Evolutionary conservation across 2,329 filamentous ascomycete genomes (phyloP), one percentile per base, ranked within the genome.

Genomic region (Escovopsis sp.): DNA sequence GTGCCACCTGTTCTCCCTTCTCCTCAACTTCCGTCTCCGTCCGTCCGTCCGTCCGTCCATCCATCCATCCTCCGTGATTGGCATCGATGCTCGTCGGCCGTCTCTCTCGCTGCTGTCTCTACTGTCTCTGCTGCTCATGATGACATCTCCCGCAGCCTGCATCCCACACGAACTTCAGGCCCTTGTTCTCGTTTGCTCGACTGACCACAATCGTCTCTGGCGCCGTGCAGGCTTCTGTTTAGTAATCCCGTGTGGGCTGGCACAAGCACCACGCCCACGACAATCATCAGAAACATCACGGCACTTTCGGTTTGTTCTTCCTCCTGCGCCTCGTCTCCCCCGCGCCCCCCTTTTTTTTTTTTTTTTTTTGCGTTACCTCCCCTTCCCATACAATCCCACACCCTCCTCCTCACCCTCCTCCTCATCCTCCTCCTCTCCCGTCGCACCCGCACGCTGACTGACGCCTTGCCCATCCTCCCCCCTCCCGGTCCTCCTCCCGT

Each of bases 231-330:
- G 60, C 67, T 76, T 56, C 64, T 77, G 47, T 74, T 77, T 58
- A 77, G 69, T 60, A 75, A 76, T 57, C 73, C 73, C 28, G 66
- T 65, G 43, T 76, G 69, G 66, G 62, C 60, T 42, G 68, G 69
- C 49, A 63, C 63, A 42, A 63, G 62, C 47, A 68, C 67, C 19
- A 59, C 70, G 43, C 66, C 72, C 35, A 71, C 66, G 48, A 74
- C 70, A 43, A 65, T 75, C 47, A 66, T 76, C 49, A 62, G 65
- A 47, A 77, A 77, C 52, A 67, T 77, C 47, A 76, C 72, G 26
- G 68, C 70, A 37, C 56, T 72, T 44, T 69, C 71, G 52, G 73
- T 76, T 59, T 51, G 72, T 66, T 36, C 26, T 30, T 34, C 38
- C 28, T 35, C 18, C 40, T 37, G 43, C 3, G 26, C 37, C 32